These are phyloP conservation scores for Tetracladium maxilliforme DNA, from an alignment of 2,329 filamentous ascomycete genomes.

Conservation along the genomic window DNA sequence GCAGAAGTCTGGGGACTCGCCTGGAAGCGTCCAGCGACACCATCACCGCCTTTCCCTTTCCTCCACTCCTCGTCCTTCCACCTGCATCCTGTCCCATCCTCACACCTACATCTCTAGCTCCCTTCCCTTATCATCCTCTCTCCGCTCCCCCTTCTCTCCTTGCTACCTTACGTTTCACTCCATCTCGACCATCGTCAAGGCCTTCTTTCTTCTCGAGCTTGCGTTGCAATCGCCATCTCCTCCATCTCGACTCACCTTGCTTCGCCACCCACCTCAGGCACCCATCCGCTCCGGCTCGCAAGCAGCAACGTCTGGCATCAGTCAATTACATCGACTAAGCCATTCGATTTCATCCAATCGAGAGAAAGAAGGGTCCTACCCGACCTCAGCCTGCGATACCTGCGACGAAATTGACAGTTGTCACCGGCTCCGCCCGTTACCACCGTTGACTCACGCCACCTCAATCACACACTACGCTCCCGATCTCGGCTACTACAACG, in stretches of 20 bases:
- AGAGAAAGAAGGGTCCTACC: no score
- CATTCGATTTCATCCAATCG: no score
- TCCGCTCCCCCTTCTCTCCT: slow-evolving; percentile 9
- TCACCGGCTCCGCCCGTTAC: no score
- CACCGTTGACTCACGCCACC: no score
- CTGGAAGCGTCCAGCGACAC: slow-evolving; percentile 4
- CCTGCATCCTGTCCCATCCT: neutral
- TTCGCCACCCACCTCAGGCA: no score
- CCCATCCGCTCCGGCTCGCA: no score
- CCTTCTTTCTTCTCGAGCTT: slow-evolving; percentile 10
- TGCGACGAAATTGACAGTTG: no score
- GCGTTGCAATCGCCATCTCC: slow-evolving; percentile 3
- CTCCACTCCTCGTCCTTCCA: slow-evolving; percentile 2
- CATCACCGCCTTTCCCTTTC: slow-evolving; percentile 5
- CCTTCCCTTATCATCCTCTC: slow-evolving; percentile 7
- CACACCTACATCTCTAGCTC: slow-evolving; percentile 9
- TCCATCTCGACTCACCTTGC: neutral
- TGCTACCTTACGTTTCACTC: slow-evolving; percentile 14
- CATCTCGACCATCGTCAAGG: slow-evolving; percentile 15
- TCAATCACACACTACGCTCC: no score
- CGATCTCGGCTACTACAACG: no score
- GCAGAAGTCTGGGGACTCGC: neutral
- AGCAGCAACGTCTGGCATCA: no score
- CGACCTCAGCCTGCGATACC: no score
- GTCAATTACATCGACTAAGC: no score